phyloP scores from a whole-genome alignment of 108 stramenopile species.

The Aurantiochytrium sp. region DNA sequence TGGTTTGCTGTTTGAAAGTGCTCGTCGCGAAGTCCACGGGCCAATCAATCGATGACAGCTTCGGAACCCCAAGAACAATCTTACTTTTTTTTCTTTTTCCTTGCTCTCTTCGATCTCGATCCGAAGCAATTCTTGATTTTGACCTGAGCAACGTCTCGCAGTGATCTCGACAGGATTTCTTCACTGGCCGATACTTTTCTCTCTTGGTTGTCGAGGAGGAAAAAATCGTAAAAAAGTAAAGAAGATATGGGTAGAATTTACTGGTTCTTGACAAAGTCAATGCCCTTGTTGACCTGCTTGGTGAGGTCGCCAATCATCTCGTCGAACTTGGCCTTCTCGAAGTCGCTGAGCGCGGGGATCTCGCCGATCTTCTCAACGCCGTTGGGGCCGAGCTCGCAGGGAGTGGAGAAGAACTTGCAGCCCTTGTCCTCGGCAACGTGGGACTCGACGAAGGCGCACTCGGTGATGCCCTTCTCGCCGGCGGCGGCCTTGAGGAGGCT shows the following conservation, averaged over 20 bases:
- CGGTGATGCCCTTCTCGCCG: conserved; percentile 73
- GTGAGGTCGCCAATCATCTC: conserved; percentile 92
- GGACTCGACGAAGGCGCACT: conserved; percentile 91
- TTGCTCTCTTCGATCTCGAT: too few relatives aligned
- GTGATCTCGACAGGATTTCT: too few relatives aligned
- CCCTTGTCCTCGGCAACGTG: conserved; percentile 62
- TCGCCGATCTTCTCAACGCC: conserved; percentile 85
- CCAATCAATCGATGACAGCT: too few relatives aligned
- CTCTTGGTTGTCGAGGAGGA: too few relatives aligned
- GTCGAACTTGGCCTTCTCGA: conserved; percentile 89
- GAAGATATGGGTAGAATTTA: neutral
- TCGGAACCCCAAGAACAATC: too few relatives aligned
- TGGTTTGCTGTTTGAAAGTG: too few relatives aligned
- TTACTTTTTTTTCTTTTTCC: too few relatives aligned
- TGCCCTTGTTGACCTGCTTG: conserved; percentile 88
- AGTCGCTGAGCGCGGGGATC: conserved; percentile 71
- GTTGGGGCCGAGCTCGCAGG: conserved; percentile 79
- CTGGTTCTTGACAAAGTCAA: conserved; percentile 66
- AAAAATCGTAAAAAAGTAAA: too few relatives aligned
- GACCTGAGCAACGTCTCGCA: too few relatives aligned
- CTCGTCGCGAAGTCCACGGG: too few relatives aligned
- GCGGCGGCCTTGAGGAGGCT: conserved; percentile 80
- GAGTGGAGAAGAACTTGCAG: conserved; percentile 86
- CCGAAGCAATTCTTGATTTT: too few relatives aligned
- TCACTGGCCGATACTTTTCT: too few relatives aligned